Base-by-base conservation (phyloP, 2,329 filamentous ascomycete species). In the Aureobasidium sp. region DNA sequence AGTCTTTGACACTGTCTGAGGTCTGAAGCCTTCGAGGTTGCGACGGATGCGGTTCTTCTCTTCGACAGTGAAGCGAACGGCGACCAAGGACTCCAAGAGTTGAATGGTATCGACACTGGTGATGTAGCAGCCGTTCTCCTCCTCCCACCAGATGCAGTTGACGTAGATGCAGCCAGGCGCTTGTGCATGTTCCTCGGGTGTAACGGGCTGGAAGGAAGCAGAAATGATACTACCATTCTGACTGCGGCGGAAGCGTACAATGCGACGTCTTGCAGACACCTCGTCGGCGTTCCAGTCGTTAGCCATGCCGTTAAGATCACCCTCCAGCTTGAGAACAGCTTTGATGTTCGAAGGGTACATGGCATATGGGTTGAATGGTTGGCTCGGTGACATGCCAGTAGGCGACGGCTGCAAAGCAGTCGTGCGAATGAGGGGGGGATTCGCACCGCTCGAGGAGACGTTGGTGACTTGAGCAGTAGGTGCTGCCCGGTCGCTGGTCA, bases 21-120 rank as follows among this genome's bases (percentile, higher is more conserved):
- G 94, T 39, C 90, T 87, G 78, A 96, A 97, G 0, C 92, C 92
- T 73, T 99, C 94, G 37, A 99, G 80, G 70, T 99, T 99, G 65
- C 94, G 86, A 33, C 94, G 87, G 69, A 99, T 97, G 58, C 94
- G 86, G 74, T 99, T 99, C 84, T 97, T 99, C 79, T 97, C 94
- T 73, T 97, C 93, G 5, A 97, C 92, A 0, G 89, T 93, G 76
- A 97, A 99, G 31, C 90, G 84, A 49, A 87, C 85, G 0, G 85
- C 90, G 8, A 97, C 90, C 7, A 99, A 81, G 67, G 93, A 89
- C 76, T 97, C 94, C 2, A 99, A 81, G n/a, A 99, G 81, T 69
- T 88, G 89, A 69, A 99, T 97, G 2, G 93, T 97, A 75, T 99
- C 94, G 19, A 99, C 94, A 58, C 92, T 97, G 2, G 94, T 97